Conservation (phyloP, 768 basidiomycete genomes). For the Russula emetica region DNA sequence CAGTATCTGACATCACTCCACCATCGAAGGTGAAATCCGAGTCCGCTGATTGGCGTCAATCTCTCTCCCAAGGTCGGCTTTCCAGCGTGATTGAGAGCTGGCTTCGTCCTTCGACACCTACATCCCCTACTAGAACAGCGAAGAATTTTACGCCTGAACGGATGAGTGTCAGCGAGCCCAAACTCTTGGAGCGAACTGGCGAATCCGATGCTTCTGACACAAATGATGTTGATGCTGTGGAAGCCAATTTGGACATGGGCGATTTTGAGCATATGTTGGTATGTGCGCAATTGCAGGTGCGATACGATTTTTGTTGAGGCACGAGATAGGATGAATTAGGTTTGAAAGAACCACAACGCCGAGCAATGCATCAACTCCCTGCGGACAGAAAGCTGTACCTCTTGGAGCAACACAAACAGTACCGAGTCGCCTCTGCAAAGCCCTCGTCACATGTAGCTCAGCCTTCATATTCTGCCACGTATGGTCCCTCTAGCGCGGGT, state of each 20-base stretch:
- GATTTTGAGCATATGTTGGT: conserved; percentile 73
- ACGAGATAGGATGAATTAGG: conserved; percentile 61
- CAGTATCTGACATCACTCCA: conserved; percentile 28
- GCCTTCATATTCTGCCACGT: conserved; percentile 46
- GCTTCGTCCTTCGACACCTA: conserved; percentile 44
- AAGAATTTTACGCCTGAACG: conserved; percentile 34
- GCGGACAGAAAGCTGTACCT: conserved; percentile 62
- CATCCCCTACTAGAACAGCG: conserved; percentile 36
- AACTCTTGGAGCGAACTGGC: conserved; percentile 44
- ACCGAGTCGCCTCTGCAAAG: conserved; percentile 36
- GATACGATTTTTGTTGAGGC: conserved; percentile 17
- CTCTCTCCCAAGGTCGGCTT: conserved; percentile 54
- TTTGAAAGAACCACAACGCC: conserved; percentile 64
- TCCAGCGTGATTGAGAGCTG: conserved; percentile 66
- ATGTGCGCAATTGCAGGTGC: conserved; percentile 28
- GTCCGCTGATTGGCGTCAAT: conserved; percentile 48
- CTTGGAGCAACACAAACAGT: conserved; percentile 51
- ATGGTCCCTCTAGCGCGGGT: conserved; percentile 56
- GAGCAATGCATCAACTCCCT: conserved; percentile 57
- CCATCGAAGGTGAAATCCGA: conserved; percentile 29
- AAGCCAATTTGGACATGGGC: conserved; percentile 39
- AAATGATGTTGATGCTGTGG: conserved; percentile 32
- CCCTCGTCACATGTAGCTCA: conserved; percentile 31
- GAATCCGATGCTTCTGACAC: conserved; percentile 30
- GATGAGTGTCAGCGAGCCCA: conserved; percentile 71